Conservation (phyloP, 495 filamentous ascomycete species). For the Staphylotrichum tortipilum region DNA sequence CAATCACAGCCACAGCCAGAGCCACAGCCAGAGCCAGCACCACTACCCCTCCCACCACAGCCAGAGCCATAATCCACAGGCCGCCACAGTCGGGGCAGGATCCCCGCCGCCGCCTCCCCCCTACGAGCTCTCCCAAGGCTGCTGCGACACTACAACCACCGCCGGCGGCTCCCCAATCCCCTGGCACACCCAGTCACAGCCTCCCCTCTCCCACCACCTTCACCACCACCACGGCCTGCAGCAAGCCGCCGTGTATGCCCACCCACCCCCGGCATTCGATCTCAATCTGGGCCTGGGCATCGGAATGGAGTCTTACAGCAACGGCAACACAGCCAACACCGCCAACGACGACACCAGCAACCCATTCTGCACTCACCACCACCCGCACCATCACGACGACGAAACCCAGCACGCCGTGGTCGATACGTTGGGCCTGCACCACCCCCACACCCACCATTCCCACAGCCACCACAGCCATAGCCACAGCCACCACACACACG, state of each 20-base stretch:
- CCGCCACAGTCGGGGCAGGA: slow-evolving; percentile 15
- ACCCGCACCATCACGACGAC: slow-evolving; percentile 22
- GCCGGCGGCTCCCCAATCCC: neutral
- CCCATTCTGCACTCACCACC: slow-evolving; percentile 17
- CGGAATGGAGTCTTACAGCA: neutral
- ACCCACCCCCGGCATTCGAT: neutral
- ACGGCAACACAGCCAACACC: neutral
- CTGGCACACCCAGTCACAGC: neutral
- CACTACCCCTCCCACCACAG: slow-evolving; percentile 4
- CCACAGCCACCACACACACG: neutral
- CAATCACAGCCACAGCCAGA: neutral
- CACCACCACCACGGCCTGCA: slow-evolving; percentile 1
- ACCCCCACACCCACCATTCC: neutral
- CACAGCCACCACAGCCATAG: neutral
- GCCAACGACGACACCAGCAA: slow-evolving; percentile 10
- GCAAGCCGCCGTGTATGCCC: neutral
- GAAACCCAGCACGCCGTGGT: slow-evolving; percentile 11
- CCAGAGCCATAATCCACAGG: slow-evolving; percentile 19
- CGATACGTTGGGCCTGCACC: neutral
- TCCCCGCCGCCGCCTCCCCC: neutral
- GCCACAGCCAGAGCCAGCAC: neutral
- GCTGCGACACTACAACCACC: neutral
- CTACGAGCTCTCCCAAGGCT: slow-evolving; percentile 2
- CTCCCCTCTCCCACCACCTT: neutral
- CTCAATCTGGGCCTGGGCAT: neutral